A percentile compares a stretch with the other conserved stretches of the same genome.
phyloP scores from a whole-genome alignment of 202 grass and related monocot genomes.

The Saccharum hybrid region DNA sequence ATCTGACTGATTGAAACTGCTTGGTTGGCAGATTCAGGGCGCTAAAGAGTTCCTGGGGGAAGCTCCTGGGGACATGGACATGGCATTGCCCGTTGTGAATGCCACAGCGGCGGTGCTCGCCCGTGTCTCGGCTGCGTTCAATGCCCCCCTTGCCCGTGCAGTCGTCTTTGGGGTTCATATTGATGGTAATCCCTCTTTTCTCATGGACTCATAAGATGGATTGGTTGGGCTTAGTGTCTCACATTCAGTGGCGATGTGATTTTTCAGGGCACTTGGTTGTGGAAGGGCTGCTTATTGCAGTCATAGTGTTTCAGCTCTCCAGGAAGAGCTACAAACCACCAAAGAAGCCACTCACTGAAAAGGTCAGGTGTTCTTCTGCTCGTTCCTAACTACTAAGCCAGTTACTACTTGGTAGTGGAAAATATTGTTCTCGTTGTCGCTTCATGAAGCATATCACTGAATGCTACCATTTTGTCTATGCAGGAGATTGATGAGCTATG shows the following conservation, averaged over 20 bases:
- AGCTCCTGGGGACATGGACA: constrained; percentile 41
- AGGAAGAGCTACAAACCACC: constrained; percentile 97
- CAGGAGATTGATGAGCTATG: constrained; percentile 98
- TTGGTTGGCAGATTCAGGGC: constrained; percentile 45
- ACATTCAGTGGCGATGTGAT: constrained; percentile 39
- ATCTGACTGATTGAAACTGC: constrained; percentile 39
- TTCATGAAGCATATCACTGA: constrained; percentile 28
- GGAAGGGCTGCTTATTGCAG: constrained; percentile 82
- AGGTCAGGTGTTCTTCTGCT: constrained; percentile 48
- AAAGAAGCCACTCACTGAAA: constrained; percentile 88
- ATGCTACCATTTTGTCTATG: constrained; percentile 38
- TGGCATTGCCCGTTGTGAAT: constrained; percentile 69
- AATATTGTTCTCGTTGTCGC: background rate
- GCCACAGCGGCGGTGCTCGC: constrained; percentile 58
- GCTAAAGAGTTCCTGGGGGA: constrained; percentile 14
- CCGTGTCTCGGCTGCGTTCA: constrained; percentile 70
- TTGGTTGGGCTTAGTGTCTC: constrained; percentile 31
- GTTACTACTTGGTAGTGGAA: background rate
- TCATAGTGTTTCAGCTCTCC: constrained; percentile 92
- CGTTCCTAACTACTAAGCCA: background rate
- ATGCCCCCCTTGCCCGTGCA: constrained; percentile 68
- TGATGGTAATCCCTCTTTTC: constrained; percentile 59
- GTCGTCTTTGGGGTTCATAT: constrained; percentile 93
- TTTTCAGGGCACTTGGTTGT: constrained; percentile 88
- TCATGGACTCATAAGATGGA: background rate